Base-by-base conservation (phyloP, 2,329 filamentous ascomycete genomes). In the Fusarium algeriense region DNA sequence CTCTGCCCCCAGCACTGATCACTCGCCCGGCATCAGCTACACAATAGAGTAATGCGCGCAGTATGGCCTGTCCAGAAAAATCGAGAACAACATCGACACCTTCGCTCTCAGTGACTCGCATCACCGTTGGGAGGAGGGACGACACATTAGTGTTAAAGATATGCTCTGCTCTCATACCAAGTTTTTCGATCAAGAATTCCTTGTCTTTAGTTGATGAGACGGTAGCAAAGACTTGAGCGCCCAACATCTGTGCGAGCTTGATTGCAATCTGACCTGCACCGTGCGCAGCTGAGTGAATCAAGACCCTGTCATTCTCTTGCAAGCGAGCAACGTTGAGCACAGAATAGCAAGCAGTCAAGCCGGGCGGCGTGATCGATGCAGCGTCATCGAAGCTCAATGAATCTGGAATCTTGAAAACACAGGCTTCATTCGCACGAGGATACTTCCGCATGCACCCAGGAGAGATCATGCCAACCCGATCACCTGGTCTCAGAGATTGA, bases 111-210 rank as follows among this genome's bases (percentile, higher is more conserved):
- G 41, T 56, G n/a, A 28, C 34, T 12, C 34, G 19, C 50, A 40
- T n/a, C 3, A 61, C 10, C 7, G 15, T 34, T 19, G 19, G 11
- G 8, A 23, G 2, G 3, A 59, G 8, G 1, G 9, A 38, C 2
- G 15, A 6, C 1, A 17, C 26, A 1, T 26, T 37, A 5, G 15
- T 49, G 8, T 11, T 12, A 17, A 55, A 40, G 1, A 55, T 6
- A 6, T n/a, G 13, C 0, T 34, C 28, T 5, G 13, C 1, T 3
- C 2, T 3, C 9, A 64, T 1, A 2, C 43, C 15, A 3, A 62
- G 2, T 0, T 1, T 23, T 2, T 28, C 2, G 0, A 30, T 6
- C 0, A 64, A 6, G 3, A 34, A 1, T 14, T 44, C 23, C n/a
- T 14, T 61, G 32, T 60, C 49, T 7, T 26, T 4, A 2, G 10